phyloP scores from a whole-genome alignment of 208 protist species.

The Leishmania major region DNA sequence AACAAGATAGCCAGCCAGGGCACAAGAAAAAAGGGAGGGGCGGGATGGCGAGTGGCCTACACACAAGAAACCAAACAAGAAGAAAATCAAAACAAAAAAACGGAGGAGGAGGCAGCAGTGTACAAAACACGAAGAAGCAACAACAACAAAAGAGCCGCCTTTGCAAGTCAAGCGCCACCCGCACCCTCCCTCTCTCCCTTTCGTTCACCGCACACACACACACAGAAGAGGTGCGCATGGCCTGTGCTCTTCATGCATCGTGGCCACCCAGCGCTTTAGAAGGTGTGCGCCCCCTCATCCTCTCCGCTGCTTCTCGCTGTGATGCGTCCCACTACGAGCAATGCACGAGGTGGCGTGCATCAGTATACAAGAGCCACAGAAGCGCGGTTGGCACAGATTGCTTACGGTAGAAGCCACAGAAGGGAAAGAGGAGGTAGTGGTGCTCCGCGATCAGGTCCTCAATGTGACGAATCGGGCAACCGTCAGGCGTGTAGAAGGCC shows the following conservation, averaged over 20 bases:
- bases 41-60: not conserved
- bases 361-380: slow-evolving; percentile 26
- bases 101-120: too few species aligned
- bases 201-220: not conserved
- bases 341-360: slow-evolving; percentile 15
- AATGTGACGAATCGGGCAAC: slow-evolving; percentile 10
- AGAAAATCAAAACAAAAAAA: too few species aligned
- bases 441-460: slow-evolving; percentile 12
- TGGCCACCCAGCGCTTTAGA: not conserved
- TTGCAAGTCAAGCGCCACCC: not conserved
- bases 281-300: not conserved
- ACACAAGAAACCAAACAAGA: not conserved
- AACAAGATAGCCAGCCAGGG: not conserved
- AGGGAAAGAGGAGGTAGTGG: slow-evolving; percentile 34
- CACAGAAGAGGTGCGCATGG: not conserved
- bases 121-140: not conserved
- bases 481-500: slow-evolving; percentile 30
- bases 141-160: not conserved
- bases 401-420: slow-evolving; percentile 23
- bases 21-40: not conserved
- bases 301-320: not conserved
- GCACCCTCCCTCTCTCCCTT: not conserved
- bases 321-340: not conserved
- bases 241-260: not conserved
- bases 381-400: slow-evolving; percentile 26